Evolutionary conservation across 1,284 basidiomycete species (phyloP), one percentile per base, ranked within the genome.

Genomic region (Porogramme epimiltina): DNA sequence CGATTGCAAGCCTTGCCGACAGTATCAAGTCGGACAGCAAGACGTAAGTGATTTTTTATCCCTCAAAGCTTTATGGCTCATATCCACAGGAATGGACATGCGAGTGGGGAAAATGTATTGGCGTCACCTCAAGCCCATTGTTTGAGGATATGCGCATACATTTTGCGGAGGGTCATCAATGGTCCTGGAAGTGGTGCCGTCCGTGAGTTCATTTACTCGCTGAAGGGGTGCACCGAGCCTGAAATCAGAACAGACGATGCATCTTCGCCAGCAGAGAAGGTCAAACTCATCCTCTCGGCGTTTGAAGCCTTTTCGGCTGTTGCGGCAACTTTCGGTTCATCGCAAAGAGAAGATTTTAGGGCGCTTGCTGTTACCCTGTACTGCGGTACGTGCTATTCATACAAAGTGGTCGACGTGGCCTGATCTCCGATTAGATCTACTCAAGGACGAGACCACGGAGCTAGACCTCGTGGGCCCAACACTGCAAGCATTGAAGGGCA

Each of bases 301-400:
- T 89, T 95, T 61, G 68, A 78, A 2, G 81, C 87, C 0, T 90
- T 90, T 61, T 70, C 79, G 13, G 72, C 80, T 3, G 77, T 95
- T 20, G 86, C 84, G 2, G 73, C 80, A 1, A 76, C 81, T 2
- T 81, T 89, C 40, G 81, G 82, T 1, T 70, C 79, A 0, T 66
- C 72, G 13, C 72, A 81, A 45, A 74, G 82, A 58, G 87, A 88
- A 56, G 91, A 95, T 62, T 77, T 95, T 40, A 83, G 90, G 26
- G 87, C 87, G 0, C 84, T 96, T 5, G 91, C 85, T 0, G 81
- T 95, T 56, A 82, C 91, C 47, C 77, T 95, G 1, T 97, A 95
- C 65, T 78, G 81, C 23, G 89, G 91, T 91, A 70, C 45, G 51
- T 19, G 4, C 1, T 6, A 28, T 18, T 25, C 42, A 43, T 42